Evolutionary conservation across 2,329 filamentous ascomycete genomes (phyloP).

Genomic region (Alternaria hordeiaustralica): DNA sequence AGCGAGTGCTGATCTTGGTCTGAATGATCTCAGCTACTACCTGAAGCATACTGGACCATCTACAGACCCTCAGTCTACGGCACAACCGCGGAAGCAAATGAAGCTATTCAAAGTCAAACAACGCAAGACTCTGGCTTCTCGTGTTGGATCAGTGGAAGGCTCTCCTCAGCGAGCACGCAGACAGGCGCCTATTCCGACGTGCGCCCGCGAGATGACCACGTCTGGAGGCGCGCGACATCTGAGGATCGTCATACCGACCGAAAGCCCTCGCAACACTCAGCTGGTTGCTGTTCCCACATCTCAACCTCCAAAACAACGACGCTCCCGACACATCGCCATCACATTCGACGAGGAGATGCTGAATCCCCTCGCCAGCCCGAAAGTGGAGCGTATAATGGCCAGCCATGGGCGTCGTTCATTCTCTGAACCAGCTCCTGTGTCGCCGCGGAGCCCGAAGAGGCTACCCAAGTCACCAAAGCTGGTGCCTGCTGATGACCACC

Average conservation of each 20-base stretch:
- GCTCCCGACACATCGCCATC: conserved; percentile 23
- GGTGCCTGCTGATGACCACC: conserved; percentile 31
- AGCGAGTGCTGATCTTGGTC: conserved; percentile 28
- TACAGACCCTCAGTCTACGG: conserved; percentile 10
- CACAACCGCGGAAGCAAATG: conserved; percentile 25
- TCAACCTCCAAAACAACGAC: conserved; percentile 9
- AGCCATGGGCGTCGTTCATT: conserved; percentile 18
- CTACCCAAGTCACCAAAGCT: conserved; percentile 20
- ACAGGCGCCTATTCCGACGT: conserved; percentile 28
- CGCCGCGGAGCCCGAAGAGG: conserved; percentile 23
- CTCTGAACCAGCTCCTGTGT: conserved; percentile 17
- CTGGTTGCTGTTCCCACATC: conserved; percentile 6
- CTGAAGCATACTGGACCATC: conserved; percentile 41
- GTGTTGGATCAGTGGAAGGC: conserved; percentile 29
- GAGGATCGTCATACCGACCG: conserved; percentile 34
- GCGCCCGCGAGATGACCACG: conserved; percentile 38
- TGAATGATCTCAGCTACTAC: conserved; percentile 41
- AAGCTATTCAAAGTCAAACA: conserved; percentile 34
- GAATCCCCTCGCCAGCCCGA: conserved; percentile 27
- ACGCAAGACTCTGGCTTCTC: conserved; percentile 32
- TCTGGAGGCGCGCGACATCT: conserved; percentile 38
- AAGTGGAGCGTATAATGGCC: conserved; percentile 26
- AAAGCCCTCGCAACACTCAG: conserved; percentile 16
- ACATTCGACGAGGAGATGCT: conserved; percentile 40
- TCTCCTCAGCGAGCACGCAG: conserved; percentile 23